Evolutionary conservation across 179 eudicot genomes (phyloP).

Genomic region (Camellia oleifera): DNA sequence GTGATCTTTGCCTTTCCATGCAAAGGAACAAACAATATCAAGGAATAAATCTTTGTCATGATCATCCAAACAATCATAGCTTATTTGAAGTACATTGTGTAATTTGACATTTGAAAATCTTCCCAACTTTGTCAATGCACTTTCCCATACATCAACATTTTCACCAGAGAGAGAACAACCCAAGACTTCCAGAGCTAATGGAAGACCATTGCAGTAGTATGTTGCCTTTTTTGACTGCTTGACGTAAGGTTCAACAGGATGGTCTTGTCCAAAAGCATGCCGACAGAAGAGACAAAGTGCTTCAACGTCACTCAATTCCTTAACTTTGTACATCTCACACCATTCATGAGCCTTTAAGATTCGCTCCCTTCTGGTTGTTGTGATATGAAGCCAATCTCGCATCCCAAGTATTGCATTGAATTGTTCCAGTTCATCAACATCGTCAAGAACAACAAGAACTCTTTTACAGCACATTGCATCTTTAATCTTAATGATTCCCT

Average conservation of each 20-base stretch:
- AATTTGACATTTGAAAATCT: not conserved
- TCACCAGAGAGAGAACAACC: constrained; percentile 8
- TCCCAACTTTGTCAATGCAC: not conserved
- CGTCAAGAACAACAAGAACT: constrained; percentile 19
- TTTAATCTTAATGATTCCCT: constrained; percentile 1
- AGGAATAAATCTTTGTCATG: constrained; percentile 13
- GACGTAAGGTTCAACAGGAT: not conserved
- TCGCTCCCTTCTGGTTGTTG: not conserved
- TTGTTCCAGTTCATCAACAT: constrained; percentile 9
- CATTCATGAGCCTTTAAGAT: not conserved
- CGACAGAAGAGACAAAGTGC: not conserved
- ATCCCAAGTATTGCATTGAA: not conserved
- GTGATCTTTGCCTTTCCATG: constrained; percentile 3
- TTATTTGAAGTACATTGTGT: constrained; percentile 5
- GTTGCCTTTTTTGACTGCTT: not conserved
- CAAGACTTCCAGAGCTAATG: constrained; percentile 18
- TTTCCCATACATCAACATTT: not conserved
- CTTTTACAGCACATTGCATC: not conserved
- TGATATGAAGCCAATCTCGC: not conserved
- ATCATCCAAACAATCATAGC: constrained; percentile 15
- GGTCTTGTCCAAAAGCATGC: constrained; percentile 6
- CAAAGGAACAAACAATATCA: constrained; percentile 12
- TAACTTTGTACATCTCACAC: not conserved
- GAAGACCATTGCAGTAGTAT: constrained; percentile 9
- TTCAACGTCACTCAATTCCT: not conserved